A percentile compares a stretch with the other conserved stretches of the same genome.
Conservation (phyloP, 1,139 yeast species). For the Candida anutae region DNA sequence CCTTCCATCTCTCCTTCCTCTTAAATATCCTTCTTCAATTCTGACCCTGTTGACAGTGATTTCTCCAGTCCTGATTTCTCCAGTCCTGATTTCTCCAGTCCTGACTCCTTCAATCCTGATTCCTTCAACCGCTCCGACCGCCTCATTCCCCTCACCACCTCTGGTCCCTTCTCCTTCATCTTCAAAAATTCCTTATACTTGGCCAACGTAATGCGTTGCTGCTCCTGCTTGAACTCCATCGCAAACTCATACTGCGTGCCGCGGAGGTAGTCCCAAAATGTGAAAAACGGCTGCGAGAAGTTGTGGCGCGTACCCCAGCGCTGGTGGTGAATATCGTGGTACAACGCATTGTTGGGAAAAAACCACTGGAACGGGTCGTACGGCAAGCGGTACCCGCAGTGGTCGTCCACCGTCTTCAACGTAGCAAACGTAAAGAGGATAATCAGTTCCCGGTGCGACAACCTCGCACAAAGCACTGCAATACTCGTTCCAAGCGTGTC, state of each 20-base stretch:
- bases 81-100: no score
- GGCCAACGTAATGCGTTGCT: conserved; percentile 50
- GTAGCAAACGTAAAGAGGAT: conserved; percentile 80
- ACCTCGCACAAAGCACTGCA: conserved; percentile 54
- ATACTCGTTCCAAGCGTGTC: conserved; percentile 92
- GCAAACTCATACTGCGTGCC: conserved; percentile 69
- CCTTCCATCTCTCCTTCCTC: no score
- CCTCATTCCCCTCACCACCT: neutral
- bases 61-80: no score
- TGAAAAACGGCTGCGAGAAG: conserved; percentile 94
- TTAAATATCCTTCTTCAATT: no score
- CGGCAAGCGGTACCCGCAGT: conserved; percentile 92
- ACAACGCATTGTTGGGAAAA: conserved; percentile 92
- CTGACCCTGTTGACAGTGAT: no score
- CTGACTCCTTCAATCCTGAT: no score
- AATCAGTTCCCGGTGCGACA: conserved; percentile 71
- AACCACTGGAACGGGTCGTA: conserved; percentile 80
- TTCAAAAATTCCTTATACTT: conserved; percentile 56
- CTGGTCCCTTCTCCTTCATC: conserved; percentile 20
- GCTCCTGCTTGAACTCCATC: conserved; percentile 49
- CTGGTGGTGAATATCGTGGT: conserved; percentile 97
- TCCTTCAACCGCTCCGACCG: neutral
- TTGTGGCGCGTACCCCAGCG: conserved; percentile 90
- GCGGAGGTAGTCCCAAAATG: conserved; percentile 76
- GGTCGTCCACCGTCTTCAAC: conserved; percentile 94